Conservation (phyloP, 495 filamentous ascomycete genomes). For the Tuber microsphaerosporum region DNA sequence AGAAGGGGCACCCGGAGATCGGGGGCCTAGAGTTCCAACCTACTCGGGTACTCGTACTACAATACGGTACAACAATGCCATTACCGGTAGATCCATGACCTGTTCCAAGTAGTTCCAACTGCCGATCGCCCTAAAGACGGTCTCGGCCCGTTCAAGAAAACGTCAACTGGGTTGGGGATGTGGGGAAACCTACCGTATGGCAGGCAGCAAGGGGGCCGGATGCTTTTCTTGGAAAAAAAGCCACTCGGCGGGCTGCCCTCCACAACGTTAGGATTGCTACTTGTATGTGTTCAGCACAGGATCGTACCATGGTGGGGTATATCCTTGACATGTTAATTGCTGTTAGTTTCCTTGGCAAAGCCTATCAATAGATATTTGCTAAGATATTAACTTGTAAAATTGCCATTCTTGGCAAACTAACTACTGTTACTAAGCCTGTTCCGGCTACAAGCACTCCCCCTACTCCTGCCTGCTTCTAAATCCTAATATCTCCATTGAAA, state of each 20-base stretch:
- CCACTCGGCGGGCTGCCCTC: not conserved
- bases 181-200: not conserved
- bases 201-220: not conserved
- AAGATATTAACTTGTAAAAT: too few species aligned
- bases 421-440: too few species aligned
- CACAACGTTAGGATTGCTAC: not conserved
- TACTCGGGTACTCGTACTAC: not conserved
- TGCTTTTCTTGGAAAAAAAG: conserved; percentile 1
- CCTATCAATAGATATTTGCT: too few species aligned
- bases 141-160: not conserved
- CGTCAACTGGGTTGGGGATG: not conserved
- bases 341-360: too few species aligned
- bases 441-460: too few species aligned
- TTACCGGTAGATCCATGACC: not conserved
- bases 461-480: too few species aligned
- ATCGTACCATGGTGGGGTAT: too few species aligned
- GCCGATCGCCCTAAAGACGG: not conserved
- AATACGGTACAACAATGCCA: not conserved
- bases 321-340: too few species aligned
- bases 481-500: too few species aligned
- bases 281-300: not conserved
- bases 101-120: not conserved
- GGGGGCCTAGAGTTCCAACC: not conserved
- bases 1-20: not conserved
- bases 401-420: too few species aligned